Percentiles rank a stretch among this genome's conserved stretches.
Conservation (phyloP, 257 asterid species). For the Ligustrum vulgare region DNA sequence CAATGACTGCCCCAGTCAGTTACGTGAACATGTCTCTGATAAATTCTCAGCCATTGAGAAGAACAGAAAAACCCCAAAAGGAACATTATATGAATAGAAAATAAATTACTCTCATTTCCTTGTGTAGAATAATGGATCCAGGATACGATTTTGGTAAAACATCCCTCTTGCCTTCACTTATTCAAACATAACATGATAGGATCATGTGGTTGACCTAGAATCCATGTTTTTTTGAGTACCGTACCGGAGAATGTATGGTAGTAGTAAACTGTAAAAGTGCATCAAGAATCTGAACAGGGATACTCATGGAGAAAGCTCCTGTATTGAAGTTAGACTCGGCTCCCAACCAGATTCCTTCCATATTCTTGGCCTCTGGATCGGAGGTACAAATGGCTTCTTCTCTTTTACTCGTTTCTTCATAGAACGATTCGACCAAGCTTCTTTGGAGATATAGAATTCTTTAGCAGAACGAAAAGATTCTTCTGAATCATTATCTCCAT, state of each 20-base stretch:
- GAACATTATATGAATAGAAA: neutral
- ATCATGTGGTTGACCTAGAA: neutral
- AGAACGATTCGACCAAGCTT: slow-evolving; percentile 30
- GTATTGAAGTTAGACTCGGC: slow-evolving; percentile 46
- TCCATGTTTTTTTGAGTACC: neutral
- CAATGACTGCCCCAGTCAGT: too few species aligned
- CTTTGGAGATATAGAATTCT: slow-evolving; percentile 43
- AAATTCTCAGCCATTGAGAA: neutral
- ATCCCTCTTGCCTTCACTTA: slow-evolving; percentile 11
- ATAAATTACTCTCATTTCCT: neutral
- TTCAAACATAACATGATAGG: neutral
- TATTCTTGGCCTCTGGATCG: slow-evolving; percentile 50
- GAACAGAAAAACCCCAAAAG: neutral
- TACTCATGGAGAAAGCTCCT: slow-evolving; percentile 63
- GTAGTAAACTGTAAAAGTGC: neutral
- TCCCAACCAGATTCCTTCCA: slow-evolving; percentile 36
- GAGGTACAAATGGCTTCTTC: slow-evolving; percentile 62
- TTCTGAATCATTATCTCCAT: slow-evolving; percentile 34
- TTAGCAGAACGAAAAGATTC: slow-evolving; percentile 50
- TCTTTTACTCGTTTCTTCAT: slow-evolving; percentile 30
- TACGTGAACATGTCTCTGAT: neutral
- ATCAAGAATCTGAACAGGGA: neutral
- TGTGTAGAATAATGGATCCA: neutral
- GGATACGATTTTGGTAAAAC: neutral
- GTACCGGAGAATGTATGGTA: slow-evolving; percentile 19